Conservation (phyloP, 768 basidiomycete genomes). For the Phaffia australis region DNA sequence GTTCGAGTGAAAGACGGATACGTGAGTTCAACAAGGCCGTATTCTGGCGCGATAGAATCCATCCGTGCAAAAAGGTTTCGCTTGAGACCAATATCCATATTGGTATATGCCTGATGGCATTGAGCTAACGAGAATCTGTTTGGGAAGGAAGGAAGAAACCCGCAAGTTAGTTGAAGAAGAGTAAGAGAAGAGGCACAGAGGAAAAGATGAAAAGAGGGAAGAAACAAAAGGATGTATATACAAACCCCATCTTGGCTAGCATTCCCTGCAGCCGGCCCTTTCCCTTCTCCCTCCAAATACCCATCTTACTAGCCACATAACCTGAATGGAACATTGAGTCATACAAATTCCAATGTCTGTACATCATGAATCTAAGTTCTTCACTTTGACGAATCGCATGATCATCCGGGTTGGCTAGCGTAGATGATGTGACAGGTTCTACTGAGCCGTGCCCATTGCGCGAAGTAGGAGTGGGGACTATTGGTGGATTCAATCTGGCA, state of each 20-base stretch:
- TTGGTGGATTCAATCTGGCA: constrained; percentile 67
- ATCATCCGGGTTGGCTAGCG: constrained; percentile 58
- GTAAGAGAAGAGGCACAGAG: not conserved
- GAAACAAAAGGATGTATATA: constrained; percentile 13
- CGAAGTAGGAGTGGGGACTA: constrained; percentile 34
- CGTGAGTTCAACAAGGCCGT: constrained; percentile 81
- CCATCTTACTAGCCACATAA: constrained; percentile 87
- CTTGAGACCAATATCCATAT: constrained; percentile 96
- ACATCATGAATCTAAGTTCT: constrained; percentile 86
- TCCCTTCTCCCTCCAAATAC: constrained; percentile 92
- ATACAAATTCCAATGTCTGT: constrained; percentile 95
- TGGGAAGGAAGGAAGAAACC: not conserved
- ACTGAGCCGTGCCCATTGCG: constrained; percentile 26
- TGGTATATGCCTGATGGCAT: constrained; percentile 82
- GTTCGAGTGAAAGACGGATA: constrained; percentile 90
- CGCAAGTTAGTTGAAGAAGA: not conserved
- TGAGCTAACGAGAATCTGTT: constrained; percentile 81
- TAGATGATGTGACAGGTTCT: constrained; percentile 32
- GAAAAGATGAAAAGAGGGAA: not conserved
- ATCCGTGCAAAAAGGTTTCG: constrained; percentile 65
- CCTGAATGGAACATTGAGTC: constrained; percentile 97
- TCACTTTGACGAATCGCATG: constrained; percentile 67
- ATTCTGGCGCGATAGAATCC: constrained; percentile 81
- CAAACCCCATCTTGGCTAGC: constrained; percentile 95
- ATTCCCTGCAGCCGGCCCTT: constrained; percentile 78